Evolutionary conservation across 768 basidiomycete genomes (phyloP).

Genomic region (Lactarius psammicola): DNA sequence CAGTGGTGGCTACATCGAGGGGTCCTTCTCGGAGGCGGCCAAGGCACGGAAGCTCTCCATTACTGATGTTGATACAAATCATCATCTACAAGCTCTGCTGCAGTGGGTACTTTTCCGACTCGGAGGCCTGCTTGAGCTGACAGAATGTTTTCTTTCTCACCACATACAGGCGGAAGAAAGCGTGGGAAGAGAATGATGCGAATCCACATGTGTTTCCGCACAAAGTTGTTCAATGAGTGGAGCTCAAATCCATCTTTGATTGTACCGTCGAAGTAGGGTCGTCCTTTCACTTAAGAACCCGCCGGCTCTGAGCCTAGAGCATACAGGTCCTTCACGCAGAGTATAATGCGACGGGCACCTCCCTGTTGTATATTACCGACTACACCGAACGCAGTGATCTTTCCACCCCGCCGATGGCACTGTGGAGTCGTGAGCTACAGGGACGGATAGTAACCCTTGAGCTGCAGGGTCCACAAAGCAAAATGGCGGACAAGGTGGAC

Average conservation of each 20-base stretch:
- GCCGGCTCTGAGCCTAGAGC: neutral
- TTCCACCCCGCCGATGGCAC: constrained; percentile 5
- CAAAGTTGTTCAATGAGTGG: constrained; percentile 23
- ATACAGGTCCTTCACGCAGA: constrained; percentile 24
- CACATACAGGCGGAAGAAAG: constrained; percentile 24
- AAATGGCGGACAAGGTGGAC: constrained; percentile 21
- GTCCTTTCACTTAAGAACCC: neutral
- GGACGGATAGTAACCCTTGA: constrained; percentile 24
- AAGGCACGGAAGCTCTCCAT: constrained; percentile 25
- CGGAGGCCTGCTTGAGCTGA: neutral
- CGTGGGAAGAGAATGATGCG: constrained; percentile 26
- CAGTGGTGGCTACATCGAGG: constrained; percentile 21
- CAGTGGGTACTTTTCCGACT: constrained; percentile 15
- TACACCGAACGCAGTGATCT: constrained; percentile 26
- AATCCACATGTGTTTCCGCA: constrained; percentile 28
- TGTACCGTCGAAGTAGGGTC: constrained; percentile 27
- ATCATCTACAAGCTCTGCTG: constrained; percentile 15
- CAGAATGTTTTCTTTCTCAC: neutral
- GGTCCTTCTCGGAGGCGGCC: constrained; percentile 21
- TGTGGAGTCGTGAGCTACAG: constrained; percentile 14
- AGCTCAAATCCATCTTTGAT: constrained; percentile 20
- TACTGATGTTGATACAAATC: constrained; percentile 14
- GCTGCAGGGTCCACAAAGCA: constrained; percentile 25
- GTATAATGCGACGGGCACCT: constrained; percentile 17
- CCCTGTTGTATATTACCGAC: constrained; percentile 25